These are phyloP conservation scores for Rhizopus microsporus DNA, from an alignment of 371 early-diverging fungal genomes.

Conservation along the genomic window DNA sequence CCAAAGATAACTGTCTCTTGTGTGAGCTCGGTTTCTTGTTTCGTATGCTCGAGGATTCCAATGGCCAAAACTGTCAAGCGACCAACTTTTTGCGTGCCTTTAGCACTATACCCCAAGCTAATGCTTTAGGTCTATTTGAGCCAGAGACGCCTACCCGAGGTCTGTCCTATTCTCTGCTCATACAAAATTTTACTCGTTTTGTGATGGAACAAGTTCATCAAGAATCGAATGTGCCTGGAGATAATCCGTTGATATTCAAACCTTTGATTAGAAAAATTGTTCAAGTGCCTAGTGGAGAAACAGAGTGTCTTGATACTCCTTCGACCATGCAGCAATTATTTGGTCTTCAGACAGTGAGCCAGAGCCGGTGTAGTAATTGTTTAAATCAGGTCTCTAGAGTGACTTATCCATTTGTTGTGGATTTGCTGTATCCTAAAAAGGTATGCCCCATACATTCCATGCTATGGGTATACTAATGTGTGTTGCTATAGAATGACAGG, in stretches of 20 bases:
- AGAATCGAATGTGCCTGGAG: slow-evolving; percentile 54
- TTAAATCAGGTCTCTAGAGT: slow-evolving; percentile 60
- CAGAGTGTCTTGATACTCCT: slow-evolving; percentile 22
- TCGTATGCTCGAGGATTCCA: slow-evolving; percentile 85
- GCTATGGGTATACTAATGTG: background rate
- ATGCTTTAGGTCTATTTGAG: slow-evolving; percentile 83
- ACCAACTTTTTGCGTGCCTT: slow-evolving; percentile 86
- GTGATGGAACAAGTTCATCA: slow-evolving; percentile 85
- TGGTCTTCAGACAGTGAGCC: slow-evolving; percentile 64
- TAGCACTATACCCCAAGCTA: slow-evolving; percentile 81
- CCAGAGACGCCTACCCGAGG: slow-evolving; percentile 68
- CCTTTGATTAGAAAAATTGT: slow-evolving; percentile 12
- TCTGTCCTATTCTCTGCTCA: slow-evolving; percentile 68
- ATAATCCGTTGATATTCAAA: slow-evolving; percentile 41
- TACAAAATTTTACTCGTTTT: slow-evolving; percentile 87
- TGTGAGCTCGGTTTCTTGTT: slow-evolving; percentile 94
- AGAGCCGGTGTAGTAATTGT: slow-evolving; percentile 68
- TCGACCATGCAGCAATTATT: slow-evolving; percentile 75
- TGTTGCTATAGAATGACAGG: slow-evolving; percentile 23
- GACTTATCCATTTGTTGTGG: slow-evolving; percentile 77
- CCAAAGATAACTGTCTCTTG: slow-evolving; percentile 75
- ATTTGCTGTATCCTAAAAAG: slow-evolving; percentile 72
- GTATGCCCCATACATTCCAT: slow-evolving; percentile 16
- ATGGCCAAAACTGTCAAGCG: slow-evolving; percentile 94
- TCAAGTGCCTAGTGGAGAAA: slow-evolving; percentile 6